phyloP scores from a whole-genome alignment of 352 stramenopile genomes.

The Globisporangium perplexum region DNA sequence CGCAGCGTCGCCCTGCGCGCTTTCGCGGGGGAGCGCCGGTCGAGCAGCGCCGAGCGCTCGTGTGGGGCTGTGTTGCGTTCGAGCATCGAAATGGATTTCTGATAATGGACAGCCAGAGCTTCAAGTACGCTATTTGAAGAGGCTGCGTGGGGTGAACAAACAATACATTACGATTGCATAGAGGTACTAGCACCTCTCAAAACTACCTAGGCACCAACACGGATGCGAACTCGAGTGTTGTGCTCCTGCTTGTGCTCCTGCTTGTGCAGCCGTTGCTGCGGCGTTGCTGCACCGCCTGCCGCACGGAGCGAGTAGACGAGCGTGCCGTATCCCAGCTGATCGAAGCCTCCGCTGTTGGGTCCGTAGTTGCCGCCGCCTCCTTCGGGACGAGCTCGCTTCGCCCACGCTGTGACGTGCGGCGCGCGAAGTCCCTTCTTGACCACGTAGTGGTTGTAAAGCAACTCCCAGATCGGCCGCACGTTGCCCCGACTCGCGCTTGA shows the following conservation, averaged over 20 bases:
- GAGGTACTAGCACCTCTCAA: neutral
- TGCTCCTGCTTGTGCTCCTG: too few relatives aligned
- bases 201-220: neutral
- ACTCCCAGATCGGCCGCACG: conserved; percentile 11
- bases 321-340: conserved; percentile 18
- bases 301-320: conserved; percentile 8
- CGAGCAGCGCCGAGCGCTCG: conserved; percentile 17
- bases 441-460: conserved; percentile 19
- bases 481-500: conserved; percentile 3
- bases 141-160: neutral
- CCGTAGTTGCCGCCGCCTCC: conserved; percentile 18
- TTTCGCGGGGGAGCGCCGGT: neutral
- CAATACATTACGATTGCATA: too few relatives aligned
- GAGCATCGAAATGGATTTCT: neutral
- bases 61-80: too few relatives aligned
- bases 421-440: conserved; percentile 10
- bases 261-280: too few relatives aligned
- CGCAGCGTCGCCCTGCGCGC: conserved; percentile 19
- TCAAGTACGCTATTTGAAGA: neutral
- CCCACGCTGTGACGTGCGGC: conserved; percentile 9
- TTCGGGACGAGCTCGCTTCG: conserved; percentile 8
- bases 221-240: too few relatives aligned
- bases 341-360: conserved; percentile 15
- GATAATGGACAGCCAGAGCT: neutral
- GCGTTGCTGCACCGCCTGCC: too few relatives aligned